These are phyloP conservation scores for Dianthus caryophyllus DNA, from an alignment of 148 eudicot genomes.

Conservation along the genomic window DNA sequence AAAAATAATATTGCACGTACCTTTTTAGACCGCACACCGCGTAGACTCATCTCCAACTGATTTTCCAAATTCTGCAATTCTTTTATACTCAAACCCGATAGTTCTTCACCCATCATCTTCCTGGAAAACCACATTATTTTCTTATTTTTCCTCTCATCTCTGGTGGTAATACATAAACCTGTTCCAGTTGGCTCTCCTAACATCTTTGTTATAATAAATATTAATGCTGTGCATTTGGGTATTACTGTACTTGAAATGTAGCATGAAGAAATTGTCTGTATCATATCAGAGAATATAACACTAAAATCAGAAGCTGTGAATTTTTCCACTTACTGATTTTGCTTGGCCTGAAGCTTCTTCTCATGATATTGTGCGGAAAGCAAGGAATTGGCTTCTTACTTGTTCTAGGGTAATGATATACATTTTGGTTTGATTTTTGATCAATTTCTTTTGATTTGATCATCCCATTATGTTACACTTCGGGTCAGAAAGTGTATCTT, in stretches of 20 bases:
- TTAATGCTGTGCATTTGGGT: background rate
- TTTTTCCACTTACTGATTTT: no score
- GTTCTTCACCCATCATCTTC: constrained; percentile 47
- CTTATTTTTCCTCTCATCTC: background rate
- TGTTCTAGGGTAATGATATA: no score
- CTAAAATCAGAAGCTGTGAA: background rate
- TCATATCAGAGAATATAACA: background rate
- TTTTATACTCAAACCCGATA: constrained; percentile 37
- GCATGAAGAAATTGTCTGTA: background rate
- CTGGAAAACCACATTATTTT: constrained; percentile 16
- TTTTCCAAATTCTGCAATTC: constrained; percentile 42
- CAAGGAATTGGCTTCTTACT: no score
- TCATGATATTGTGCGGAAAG: background rate
- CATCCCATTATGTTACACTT: no score
- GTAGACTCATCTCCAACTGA: constrained; percentile 39
- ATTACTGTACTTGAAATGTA: background rate
- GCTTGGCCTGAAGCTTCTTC: background rate
- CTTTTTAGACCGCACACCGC: constrained; percentile 38
- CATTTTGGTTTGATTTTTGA: no score
- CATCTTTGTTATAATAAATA: background rate
- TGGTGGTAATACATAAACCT: background rate
- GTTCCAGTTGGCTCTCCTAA: background rate
- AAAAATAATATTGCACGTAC: constrained; percentile 12
- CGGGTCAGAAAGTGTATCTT: no score
- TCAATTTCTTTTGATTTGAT: no score